Evolutionary conservation across 2,329 filamentous ascomycete genomes (phyloP).

Genomic region (Pseudocercospora cruenta): DNA sequence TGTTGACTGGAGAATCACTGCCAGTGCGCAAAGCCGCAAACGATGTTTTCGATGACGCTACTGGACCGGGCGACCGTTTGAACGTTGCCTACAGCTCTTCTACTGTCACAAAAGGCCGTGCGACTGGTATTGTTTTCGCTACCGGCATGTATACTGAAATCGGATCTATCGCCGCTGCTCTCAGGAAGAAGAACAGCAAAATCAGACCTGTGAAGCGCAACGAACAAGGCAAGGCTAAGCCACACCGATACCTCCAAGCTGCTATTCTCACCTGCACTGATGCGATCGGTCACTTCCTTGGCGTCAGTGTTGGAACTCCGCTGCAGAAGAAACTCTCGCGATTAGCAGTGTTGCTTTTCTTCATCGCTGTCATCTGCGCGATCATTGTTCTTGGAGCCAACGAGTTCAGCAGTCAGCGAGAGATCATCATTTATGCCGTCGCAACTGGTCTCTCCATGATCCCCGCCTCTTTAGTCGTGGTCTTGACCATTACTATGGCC

Average conservation of each 20-base stretch:
- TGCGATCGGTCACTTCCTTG: conserved; percentile 65
- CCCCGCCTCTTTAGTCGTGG: conserved; percentile 54
- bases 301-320: conserved; percentile 76
- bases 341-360: conserved; percentile 80
- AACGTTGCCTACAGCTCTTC: conserved; percentile 74
- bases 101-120: conserved; percentile 72
- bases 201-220: conserved; percentile 46
- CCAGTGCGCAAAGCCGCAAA: conserved; percentile 69
- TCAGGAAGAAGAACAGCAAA: conserved; percentile 62
- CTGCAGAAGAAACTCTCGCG: conserved; percentile 84
- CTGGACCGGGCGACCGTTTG: conserved; percentile 68
- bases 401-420: conserved; percentile 56
- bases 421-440: conserved; percentile 69
- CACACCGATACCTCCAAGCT: conserved; percentile 51
- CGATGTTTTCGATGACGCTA: conserved; percentile 55
- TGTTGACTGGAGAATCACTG: conserved; percentile 73
- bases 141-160: conserved; percentile 77
- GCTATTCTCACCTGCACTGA: conserved; percentile 58
- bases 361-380: conserved; percentile 70
- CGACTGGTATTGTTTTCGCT: conserved; percentile 68
- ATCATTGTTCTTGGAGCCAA: conserved; percentile 71
- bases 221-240: conserved; percentile 38
- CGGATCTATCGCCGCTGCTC: conserved; percentile 72
- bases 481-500: conserved; percentile 49
- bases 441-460: conserved; percentile 66